Base-by-base conservation (phyloP, 2,329 filamentous ascomycete genomes). In the Grosmannia penicillata region DNA sequence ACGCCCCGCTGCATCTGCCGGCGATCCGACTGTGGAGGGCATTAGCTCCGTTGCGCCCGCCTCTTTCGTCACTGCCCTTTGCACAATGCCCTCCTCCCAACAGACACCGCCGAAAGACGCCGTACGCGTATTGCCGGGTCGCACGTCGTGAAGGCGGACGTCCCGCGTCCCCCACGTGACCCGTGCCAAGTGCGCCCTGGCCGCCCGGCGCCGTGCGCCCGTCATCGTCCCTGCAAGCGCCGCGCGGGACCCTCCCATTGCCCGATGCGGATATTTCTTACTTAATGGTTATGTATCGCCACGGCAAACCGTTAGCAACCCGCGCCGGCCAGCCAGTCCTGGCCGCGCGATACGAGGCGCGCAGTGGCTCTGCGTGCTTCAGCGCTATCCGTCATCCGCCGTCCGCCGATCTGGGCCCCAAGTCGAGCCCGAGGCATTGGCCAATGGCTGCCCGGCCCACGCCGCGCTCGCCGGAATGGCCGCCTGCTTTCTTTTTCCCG, bases 211-310 rank as follows among this genome's bases (percentile, higher is more conserved):
- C 27, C 27, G 11, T 25, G 27, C 28, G 36, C 22, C 28, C 27
- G 28, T 37, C 36, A 30, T 25, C 28, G 27, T 21, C 25, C 25
- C 14, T 29, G 15, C 24, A 29, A 33, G 29, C 23, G 22, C 22
- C 17, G 30, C 18, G 5, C 2, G 6, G 30, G 30, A 27, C 37
- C 30, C 37, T 38, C 30, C 33, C 33, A 38, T 38, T 28, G n/a
- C 43, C 45, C 36, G 33, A 45, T 42, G 23, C 13, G 39, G 45
- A 41, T 36, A 36, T 42, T 38, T 41, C 38, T 47, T 47, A 47
- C 45, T 46, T 46, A 47, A 47, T 43, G 24, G 39, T 47, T 47
- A 47, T 43, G 44, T 43, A 46, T 37, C 25, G 45, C 40, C 26
- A 36, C 43, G 27, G 36, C 38, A 39, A 36, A 30, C 41, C 40